phyloP scores from a whole-genome alignment of 306 rosid genomes.

The Glycine latifolia region DNA sequence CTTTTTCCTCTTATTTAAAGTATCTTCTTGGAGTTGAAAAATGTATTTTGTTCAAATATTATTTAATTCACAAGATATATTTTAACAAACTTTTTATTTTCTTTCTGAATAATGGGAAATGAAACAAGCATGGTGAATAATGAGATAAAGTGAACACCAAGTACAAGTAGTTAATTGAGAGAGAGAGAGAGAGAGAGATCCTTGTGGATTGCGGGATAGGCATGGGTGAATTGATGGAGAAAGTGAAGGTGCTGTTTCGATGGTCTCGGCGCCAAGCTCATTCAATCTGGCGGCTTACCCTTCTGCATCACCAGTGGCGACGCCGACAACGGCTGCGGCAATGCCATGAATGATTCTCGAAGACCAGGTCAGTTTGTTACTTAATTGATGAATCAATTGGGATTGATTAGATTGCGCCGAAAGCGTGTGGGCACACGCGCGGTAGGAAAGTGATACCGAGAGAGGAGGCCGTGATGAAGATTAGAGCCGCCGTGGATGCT shows the following conservation, averaged over 20 bases:
- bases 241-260: constrained; percentile 58
- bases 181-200: too few species aligned
- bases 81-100: too few species aligned
- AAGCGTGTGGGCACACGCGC: constrained; percentile 90
- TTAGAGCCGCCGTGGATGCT: constrained; percentile 89
- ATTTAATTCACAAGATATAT: too few species aligned
- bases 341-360: constrained; percentile 82
- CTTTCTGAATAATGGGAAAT: too few species aligned
- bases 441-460: constrained; percentile 82
- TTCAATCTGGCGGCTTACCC: constrained; percentile 72
- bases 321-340: constrained; percentile 91
- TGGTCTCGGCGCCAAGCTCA: constrained; percentile 80
- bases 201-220: constrained; percentile 4
- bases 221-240: background rate
- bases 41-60: too few species aligned
- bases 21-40: too few species aligned
- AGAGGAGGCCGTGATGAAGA: constrained; percentile 82
- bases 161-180: too few species aligned
- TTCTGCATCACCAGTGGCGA: constrained; percentile 89
- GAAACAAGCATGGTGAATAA: too few species aligned
- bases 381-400: background rate
- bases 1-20: too few species aligned
- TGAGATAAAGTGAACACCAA: too few species aligned
- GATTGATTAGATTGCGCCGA: constrained; percentile 68
- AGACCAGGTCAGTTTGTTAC: constrained; percentile 70